Evolutionary conservation across 495 filamentous ascomycete genomes (phyloP), one percentile per base, ranked within the genome.

Genomic region (Chaetomium fimeti): DNA sequence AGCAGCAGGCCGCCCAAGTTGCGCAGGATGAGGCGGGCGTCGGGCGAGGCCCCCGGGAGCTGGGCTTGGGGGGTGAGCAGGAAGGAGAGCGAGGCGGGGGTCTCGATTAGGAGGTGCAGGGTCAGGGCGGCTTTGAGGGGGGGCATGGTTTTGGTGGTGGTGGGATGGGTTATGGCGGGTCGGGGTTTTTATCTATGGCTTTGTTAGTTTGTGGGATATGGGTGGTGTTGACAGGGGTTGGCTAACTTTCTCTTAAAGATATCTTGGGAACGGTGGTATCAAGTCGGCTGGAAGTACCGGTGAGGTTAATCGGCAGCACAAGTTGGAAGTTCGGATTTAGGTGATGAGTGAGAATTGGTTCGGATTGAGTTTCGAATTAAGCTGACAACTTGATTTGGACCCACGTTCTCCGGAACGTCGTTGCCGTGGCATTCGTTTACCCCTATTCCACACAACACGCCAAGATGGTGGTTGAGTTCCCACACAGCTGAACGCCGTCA

Each of bases 1-100:
- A 77, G 32, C 0, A 81, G 59, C 4, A 78, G 65, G 1, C 75
- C 77, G 12, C 78, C 78, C 7, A 77, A 75, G 64, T 75, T 77
- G 40, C 62, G 66, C 12, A 81, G 63, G 48, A 81, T 72, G 29
- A 79, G 77, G 12, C 57, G 65, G 12, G 72, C 70, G 1, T 76
- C 74, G 12, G 55, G 40, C 0, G 73, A 66, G 36, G 72, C 72
- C 48, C 55, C 57, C 2, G 68, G 71, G n/a, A 78, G 69, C 48
- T 77, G 64, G 29, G 36, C 1, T 6, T 1, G 0, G 5, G 64
- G 66, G 16, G 47, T 36, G 15, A 72, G 48, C 12, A 68, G 56
- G 38, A 70, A 74, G 36, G 64, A 66, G 11, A 71, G 40, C 4
- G 68, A 58, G 16, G 72, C 72, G 22, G 65, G 62, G 27, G 43